Evolutionary conservation across 495 filamentous ascomycete species (phyloP).

Genomic region (Clavariopsis aquatica): DNA sequence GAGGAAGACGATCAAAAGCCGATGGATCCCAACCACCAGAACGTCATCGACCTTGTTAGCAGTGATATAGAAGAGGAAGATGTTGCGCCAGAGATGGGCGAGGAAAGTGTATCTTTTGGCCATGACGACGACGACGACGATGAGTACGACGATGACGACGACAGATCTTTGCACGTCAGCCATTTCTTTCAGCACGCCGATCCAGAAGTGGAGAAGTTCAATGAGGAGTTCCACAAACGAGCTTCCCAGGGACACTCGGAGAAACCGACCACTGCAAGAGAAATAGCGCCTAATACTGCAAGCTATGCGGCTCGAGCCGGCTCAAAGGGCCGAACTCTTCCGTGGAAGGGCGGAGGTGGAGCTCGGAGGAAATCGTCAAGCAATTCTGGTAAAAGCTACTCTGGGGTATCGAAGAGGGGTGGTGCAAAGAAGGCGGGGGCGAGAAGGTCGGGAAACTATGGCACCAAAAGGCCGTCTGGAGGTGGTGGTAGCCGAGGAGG

Average conservation of each 20-base stretch:
- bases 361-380: constrained; percentile 14
- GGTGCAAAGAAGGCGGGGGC: constrained; percentile 7
- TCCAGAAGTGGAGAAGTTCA: constrained; percentile 29
- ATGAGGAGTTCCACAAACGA: constrained; percentile 28
- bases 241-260: constrained; percentile 15
- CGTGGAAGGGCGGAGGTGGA: constrained; percentile 1
- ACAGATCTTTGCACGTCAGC: constrained; percentile 6
- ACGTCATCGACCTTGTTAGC: constrained; percentile 69
- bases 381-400: constrained; percentile 5
- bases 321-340: background rate
- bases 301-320: constrained; percentile 1
- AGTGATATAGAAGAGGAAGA: constrained; percentile 55
- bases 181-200: constrained; percentile 22
- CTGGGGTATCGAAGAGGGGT: constrained; percentile 27
- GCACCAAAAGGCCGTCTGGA: constrained; percentile 6
- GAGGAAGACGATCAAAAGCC: constrained; percentile 26
- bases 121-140: constrained; percentile 9
- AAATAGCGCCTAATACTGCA: constrained; percentile 2
- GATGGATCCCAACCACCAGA: constrained; percentile 57
- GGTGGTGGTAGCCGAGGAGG: constrained; percentile 12
- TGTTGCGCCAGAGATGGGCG: constrained; percentile 3
- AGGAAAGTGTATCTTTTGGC: constrained; percentile 7
- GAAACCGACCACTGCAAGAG: background rate
- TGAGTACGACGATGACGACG: constrained; percentile 25
- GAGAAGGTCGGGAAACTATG: constrained; percentile 18